Evolutionary conservation across 2,329 filamentous ascomycete species (phyloP).

Genomic region (Pseudocercospora vitis): DNA sequence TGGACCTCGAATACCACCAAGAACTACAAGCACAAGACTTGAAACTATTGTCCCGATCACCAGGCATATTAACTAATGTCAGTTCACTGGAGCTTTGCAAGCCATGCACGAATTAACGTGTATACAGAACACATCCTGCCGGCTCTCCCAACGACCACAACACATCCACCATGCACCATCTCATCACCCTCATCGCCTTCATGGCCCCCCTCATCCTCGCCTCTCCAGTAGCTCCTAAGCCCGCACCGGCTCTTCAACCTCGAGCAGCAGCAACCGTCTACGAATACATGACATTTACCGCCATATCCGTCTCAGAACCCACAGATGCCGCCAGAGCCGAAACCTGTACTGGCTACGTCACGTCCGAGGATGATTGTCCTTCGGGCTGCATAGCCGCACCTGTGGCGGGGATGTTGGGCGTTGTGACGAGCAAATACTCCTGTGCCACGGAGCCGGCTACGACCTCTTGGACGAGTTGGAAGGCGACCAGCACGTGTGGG

Average conservation of each 20-base stretch:
- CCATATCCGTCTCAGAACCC: slow-evolving; percentile 29
- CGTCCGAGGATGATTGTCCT: slow-evolving; percentile 14
- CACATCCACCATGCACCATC: background rate
- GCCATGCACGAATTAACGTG: background rate
- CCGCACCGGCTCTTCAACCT: background rate
- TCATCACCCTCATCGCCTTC: background rate
- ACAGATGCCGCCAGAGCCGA: slow-evolving; percentile 2
- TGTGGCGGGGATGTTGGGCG: slow-evolving; percentile 14
- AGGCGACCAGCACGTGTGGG: slow-evolving; percentile 20
- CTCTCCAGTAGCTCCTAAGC: background rate
- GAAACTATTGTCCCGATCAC: background rate
- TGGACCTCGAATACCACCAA: background rate
- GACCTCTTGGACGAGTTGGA: slow-evolving; percentile 16
- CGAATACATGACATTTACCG: slow-evolving; percentile 37
- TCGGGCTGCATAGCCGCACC: slow-evolving; percentile 14
- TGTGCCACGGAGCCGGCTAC: background rate
- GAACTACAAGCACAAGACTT: background rate
- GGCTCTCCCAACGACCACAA: background rate
- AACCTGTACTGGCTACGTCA: slow-evolving; percentile 11
- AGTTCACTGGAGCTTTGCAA: background rate
- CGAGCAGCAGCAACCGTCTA: slow-evolving; percentile 7
- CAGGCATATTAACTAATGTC: background rate
- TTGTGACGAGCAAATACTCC: slow-evolving; percentile 17
- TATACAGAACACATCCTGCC: background rate
- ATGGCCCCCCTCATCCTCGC: background rate